Evolutionary conservation across 768 basidiomycete species (phyloP).

Genomic region (Hortiboletus campestris): DNA sequence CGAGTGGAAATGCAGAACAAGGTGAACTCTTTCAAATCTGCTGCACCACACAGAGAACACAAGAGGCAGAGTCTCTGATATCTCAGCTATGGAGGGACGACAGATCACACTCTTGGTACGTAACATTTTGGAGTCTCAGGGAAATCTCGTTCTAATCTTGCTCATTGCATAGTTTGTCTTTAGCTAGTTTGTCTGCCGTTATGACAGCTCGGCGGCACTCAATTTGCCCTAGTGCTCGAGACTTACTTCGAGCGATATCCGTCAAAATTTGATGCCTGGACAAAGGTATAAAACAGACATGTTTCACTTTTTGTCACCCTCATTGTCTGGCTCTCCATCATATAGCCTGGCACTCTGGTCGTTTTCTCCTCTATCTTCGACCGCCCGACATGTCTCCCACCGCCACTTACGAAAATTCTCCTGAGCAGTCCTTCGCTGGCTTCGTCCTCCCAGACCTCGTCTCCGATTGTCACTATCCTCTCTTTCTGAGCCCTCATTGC

Average conservation of each 20-base stretch:
- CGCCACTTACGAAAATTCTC: constrained; percentile 17
- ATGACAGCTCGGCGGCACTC: constrained; percentile 4
- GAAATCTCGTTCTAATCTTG: background rate
- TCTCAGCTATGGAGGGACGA: background rate
- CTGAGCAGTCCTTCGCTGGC: constrained; percentile 10
- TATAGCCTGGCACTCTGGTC: constrained; percentile 11
- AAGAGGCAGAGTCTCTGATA: background rate
- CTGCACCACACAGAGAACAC: background rate
- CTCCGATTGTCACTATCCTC: constrained; percentile 38
- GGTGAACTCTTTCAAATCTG: background rate
- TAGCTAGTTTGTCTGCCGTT: constrained; percentile 1
- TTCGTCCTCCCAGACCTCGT: constrained; percentile 44
- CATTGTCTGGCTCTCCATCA: constrained; percentile 14
- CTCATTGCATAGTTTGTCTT: background rate
- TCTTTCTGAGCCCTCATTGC: constrained; percentile 33
- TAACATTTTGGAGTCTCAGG: background rate
- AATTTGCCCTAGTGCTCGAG: constrained; percentile 1
- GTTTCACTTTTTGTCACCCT: constrained; percentile 18
- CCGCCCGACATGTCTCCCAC: constrained; percentile 25
- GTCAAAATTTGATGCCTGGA: constrained; percentile 7
- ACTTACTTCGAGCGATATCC: background rate
- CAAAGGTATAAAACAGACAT: constrained; percentile 27
- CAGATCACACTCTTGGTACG: background rate
- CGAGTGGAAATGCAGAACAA: background rate
- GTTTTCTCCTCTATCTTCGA: background rate